Conservation (phyloP, 129 eudicot genomes). For the Solidago caesia region DNA sequence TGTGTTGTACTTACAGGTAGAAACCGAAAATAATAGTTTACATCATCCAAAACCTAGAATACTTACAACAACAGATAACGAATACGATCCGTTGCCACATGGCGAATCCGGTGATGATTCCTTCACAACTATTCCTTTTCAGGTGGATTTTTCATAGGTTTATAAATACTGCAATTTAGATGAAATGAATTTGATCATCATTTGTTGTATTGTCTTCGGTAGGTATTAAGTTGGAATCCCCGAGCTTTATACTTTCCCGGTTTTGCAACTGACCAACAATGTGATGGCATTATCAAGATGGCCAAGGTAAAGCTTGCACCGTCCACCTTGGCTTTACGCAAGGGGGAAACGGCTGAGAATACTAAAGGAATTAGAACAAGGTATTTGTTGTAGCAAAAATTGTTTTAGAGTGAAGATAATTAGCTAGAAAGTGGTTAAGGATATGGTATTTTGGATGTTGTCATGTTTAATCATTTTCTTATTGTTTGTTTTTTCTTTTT, state of each 20-base stretch:
- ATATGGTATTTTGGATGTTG: background rate
- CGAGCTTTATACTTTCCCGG: conserved; percentile 75
- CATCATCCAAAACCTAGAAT: conserved; percentile 38
- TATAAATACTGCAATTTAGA: background rate
- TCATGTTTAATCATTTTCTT: background rate
- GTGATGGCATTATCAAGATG: conserved; percentile 57
- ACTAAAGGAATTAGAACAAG: conserved; percentile 88
- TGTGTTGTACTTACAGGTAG: conserved; percentile 29
- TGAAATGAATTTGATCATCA: background rate
- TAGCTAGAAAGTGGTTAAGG: background rate
- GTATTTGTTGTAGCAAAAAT: conserved; percentile 24
- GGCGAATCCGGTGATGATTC: conserved; percentile 72
- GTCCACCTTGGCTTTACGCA: conserved; percentile 75
- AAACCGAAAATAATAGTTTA: conserved; percentile 33
- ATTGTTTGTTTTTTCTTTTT: background rate
- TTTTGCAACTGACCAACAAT: conserved; percentile 76
- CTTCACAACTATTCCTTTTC: conserved; percentile 66
- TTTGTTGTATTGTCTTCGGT: conserved; percentile 4
- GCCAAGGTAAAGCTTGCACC: conserved; percentile 69
- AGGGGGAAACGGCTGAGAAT: conserved; percentile 77
- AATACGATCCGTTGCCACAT: conserved; percentile 45
- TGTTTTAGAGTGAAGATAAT: too few species aligned
- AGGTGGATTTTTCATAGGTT: conserved; percentile 42
- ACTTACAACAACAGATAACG: conserved; percentile 14
- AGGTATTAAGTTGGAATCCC: conserved; percentile 92